Base-by-base conservation (phyloP, 371 early-diverging fungal genomes). In the Circinella minor region DNA sequence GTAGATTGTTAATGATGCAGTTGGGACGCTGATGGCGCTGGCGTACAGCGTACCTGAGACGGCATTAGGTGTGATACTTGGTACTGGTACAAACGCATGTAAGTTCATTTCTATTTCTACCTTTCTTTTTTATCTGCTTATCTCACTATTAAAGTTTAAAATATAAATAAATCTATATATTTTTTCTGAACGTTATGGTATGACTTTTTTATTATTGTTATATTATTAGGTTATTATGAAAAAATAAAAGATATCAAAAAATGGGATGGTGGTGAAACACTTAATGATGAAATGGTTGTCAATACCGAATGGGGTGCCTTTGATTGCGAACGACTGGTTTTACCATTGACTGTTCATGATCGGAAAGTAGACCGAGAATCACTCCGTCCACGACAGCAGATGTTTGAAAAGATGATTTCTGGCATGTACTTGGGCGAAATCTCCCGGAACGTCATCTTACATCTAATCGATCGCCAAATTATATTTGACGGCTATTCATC, bases 381-480 rank as follows among this genome's bases (percentile, higher is more conserved):
- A 10, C 78, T 85, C 39, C 93, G 96, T 82, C 93, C 94, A 27
- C 85, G 88, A 55, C 73, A 83, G 47, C 96, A 96, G 70, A 86
- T 91, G 7, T 93, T 92, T 66, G 97, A 97, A 81, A 98, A 98
- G 83, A 90, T 96, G 91, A 91, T 96, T 37, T 92, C 95, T 17
- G 98, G 99, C 15, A 89, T 96, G 84, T 98, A 97, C 74, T 81
- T 98, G 3, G 98, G 98, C 63, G 98, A 98, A 76, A 90, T 98
- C 57, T 86, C 87, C 0, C 93, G 98, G 18, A 85, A 90, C 65
- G 85, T 91, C 57, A 71, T 93, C 38, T 72, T 95, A 36, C 87
- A 96, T 67, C 85, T 97, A 36, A 81, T 92, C 60, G 93, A 93
- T 72, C 89, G 90, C 63, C 90, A 91, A 47, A 78, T 93, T 34